These are phyloP conservation scores for Candida maltosa DNA, from an alignment of 805 yeast species.

Conservation along the genomic window DNA sequence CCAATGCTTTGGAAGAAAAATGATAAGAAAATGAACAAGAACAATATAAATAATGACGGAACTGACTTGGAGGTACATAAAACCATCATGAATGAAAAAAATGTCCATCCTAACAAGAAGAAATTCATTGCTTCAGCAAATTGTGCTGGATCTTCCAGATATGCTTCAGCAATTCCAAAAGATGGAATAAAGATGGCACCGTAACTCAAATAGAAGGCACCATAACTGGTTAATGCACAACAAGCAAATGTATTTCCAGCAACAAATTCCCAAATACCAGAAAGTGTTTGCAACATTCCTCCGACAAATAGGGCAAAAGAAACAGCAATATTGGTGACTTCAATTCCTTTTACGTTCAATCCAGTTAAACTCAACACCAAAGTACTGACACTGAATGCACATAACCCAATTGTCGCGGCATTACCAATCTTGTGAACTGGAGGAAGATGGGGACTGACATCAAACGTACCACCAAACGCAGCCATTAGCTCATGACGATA, in stretches of 20 bases:
- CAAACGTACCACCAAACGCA: constrained; percentile 56
- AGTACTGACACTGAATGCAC: constrained; percentile 63
- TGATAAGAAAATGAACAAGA: constrained; percentile 52
- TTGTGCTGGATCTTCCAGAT: constrained; percentile 23
- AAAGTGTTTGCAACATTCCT: constrained; percentile 56
- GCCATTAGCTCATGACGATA: constrained; percentile 39
- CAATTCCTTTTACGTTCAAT: constrained; percentile 56
- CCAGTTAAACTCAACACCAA: constrained; percentile 58
- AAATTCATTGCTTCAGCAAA: constrained; percentile 31
- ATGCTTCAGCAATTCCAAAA: constrained; percentile 33
- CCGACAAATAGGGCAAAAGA: constrained; percentile 65
- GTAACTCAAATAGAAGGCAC: constrained; percentile 35
- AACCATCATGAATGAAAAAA: constrained; percentile 37
- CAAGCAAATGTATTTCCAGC: constrained; percentile 69
- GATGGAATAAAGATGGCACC: constrained; percentile 27
- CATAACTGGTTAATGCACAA: constrained; percentile 58
- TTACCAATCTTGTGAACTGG: constrained; percentile 54
- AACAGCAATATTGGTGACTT: constrained; percentile 51
- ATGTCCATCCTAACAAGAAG: constrained; percentile 36
- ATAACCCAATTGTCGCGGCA: constrained; percentile 64
- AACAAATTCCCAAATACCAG: constrained; percentile 69
- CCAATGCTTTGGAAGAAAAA: constrained; percentile 43
- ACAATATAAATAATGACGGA: constrained; percentile 47
- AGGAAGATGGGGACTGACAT: constrained; percentile 35
- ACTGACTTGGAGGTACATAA: constrained; percentile 42